A percentile compares a stretch with the other conserved stretches of the same genome.
These are phyloP conservation scores for Penicillium sp. DNA, from an alignment of 2,329 filamentous ascomycete species.

Conservation along the genomic window DNA sequence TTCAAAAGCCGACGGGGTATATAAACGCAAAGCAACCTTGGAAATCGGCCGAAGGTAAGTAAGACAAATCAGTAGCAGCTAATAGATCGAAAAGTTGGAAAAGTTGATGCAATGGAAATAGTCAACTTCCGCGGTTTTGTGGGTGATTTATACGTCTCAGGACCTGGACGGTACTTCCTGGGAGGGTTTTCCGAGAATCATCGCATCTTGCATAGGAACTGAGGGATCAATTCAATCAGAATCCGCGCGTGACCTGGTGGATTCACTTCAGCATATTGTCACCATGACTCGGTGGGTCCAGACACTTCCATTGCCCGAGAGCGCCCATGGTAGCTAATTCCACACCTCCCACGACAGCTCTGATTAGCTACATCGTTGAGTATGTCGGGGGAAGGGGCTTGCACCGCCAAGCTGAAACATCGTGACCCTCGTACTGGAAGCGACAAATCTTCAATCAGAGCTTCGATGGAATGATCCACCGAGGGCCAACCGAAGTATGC, in stretches of 20 bases:
- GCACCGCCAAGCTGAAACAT: background rate
- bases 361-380: background rate
- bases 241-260: constrained; percentile 26
- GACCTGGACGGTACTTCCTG: constrained; percentile 17
- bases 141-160: constrained; percentile 25
- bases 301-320: constrained; percentile 17
- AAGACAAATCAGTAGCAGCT: no score
- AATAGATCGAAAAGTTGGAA: background rate
- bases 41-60: background rate
- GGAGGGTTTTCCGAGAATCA: constrained; percentile 20
- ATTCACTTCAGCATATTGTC: constrained; percentile 19
- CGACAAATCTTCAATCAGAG: constrained; percentile 11
- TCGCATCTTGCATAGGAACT: constrained; percentile 3
- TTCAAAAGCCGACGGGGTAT: background rate
- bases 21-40: background rate
- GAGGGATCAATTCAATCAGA: background rate
- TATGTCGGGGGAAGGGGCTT: constrained; percentile 7
- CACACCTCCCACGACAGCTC: constrained; percentile 19
- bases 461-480: constrained; percentile 13
- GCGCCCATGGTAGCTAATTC: constrained; percentile 25
- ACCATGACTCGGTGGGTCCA: constrained; percentile 29
- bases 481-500: constrained; percentile 5
- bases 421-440: constrained; percentile 11
- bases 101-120: background rate
- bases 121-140: background rate